Base-by-base conservation (phyloP, 768 basidiomycete genomes). In the Cantharellus cinnabarinus region DNA sequence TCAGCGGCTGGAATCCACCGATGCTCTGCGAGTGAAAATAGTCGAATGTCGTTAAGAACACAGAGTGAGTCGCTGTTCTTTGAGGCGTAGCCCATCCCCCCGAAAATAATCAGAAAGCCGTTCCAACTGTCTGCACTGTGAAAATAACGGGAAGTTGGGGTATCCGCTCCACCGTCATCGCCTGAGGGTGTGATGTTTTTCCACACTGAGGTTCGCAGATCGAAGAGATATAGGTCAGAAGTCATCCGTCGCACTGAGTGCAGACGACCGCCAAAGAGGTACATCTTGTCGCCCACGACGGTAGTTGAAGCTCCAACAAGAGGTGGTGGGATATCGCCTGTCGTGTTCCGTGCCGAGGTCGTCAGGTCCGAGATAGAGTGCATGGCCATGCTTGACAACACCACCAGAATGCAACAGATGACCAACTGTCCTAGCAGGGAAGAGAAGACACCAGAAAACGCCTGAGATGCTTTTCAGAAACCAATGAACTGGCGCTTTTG, bases 121-220 rank as follows among this genome's bases (percentile, higher is more conserved):
- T 86, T 83, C 90, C 90, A 94, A 59, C 81, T 71, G 70, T 95
- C 90, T 7, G 88, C 79, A 62, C 85, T 89, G 71, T 99, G 95
- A 67, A 99, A 99, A 69, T 99, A 99, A 44, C 95, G 81, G 35
- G 90, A 78, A 53, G 79, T 75, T 0, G 94, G 91, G 5, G 82
- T 72, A 55, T 81, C 76, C 20, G 20, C 20, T 29, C 20, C 20
- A 64, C 86, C 84, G 59, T 82, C 83, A 1, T 76, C 72, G 58
- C 72, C 73, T 14, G 78, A 74, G 7, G 52, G 52, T 1, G 71
- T 70, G 4, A 91, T 67, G 66, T 75, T 80, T 64, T 83, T 77
- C 95, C 95, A 99, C 5, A 74, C 70, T 66, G 85, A 83, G 2
- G 82, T 81, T 59, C 81, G 74, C 63, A 97, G 73, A 72, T 97